Evolutionary conservation across 2,329 filamentous ascomycete species (phyloP).

Genomic region (Zymoseptoria tritici): DNA sequence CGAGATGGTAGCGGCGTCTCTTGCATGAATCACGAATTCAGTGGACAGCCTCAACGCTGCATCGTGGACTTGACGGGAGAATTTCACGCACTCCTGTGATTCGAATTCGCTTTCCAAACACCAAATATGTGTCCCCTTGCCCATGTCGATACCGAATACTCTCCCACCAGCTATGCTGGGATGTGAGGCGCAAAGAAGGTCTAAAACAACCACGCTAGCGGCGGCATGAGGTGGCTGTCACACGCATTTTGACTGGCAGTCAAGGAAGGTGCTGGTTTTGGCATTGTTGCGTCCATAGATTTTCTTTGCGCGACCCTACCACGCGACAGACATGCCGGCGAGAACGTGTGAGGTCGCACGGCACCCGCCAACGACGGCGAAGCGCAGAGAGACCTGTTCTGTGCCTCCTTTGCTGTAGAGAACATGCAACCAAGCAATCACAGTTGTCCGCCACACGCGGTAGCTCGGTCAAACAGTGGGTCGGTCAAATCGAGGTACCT

Average conservation of each 20-base stretch:
- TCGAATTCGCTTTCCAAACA: no score
- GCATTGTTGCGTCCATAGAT: not conserved
- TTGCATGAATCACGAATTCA: not conserved
- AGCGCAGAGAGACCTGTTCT: constrained; percentile 5
- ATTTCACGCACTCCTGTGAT: no score
- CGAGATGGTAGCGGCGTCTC: not conserved
- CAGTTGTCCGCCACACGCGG: not conserved
- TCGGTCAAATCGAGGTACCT: not conserved
- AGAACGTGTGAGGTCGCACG: constrained; percentile 14
- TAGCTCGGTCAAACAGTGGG: not conserved
- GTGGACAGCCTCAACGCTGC: no score
- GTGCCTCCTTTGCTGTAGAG: constrained; percentile 7
- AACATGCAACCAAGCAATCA: constrained; percentile 2
- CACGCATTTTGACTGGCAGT: not conserved
- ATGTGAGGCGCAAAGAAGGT: not conserved
- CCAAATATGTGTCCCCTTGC: no score
- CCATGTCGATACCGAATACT: not conserved
- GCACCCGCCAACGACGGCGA: constrained; percentile 6
- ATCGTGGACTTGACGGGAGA: no score
- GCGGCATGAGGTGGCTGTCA: not conserved
- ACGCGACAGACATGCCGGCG: constrained; percentile 7
- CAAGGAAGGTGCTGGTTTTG: not conserved
- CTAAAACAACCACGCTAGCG: not conserved
- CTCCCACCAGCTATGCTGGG: not conserved
- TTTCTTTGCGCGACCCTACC: constrained; percentile 5